phyloP scores from a whole-genome alignment of 768 basidiomycete genomes.

The Mycena filopes region DNA sequence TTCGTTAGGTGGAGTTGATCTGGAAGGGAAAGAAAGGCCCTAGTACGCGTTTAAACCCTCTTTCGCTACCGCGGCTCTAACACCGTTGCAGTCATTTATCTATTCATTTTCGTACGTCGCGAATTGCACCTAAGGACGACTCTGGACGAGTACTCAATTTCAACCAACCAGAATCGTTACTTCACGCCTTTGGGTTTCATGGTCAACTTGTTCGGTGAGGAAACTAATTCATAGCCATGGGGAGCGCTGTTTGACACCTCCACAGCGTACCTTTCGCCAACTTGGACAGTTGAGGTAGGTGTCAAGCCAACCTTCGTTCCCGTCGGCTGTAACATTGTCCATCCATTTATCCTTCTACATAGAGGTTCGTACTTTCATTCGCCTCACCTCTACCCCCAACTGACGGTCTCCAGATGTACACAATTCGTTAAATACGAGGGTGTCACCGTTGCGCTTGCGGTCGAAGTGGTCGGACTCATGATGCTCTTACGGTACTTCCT shows the following conservation, averaged over 20 bases:
- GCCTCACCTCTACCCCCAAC: not conserved
- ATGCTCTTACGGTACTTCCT: slow-evolving; percentile 51
- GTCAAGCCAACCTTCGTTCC: not conserved
- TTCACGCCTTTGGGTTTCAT: slow-evolving; percentile 57
- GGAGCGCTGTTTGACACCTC: not conserved
- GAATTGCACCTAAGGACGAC: too few relatives aligned
- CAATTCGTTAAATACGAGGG: slow-evolving; percentile 47
- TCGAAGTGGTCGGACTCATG: slow-evolving; percentile 51
- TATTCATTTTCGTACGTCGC: slow-evolving; percentile 46
- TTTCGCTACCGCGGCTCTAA: not conserved
- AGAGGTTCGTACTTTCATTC: slow-evolving; percentile 26
- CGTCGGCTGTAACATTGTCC: not conserved
- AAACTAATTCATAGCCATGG: not conserved
- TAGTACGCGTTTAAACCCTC: slow-evolving; percentile 37
- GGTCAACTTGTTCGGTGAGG: slow-evolving; percentile 44
- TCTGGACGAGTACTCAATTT: not conserved
- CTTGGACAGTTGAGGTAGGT: slow-evolving; percentile 35
- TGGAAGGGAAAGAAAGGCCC: slow-evolving; percentile 46
- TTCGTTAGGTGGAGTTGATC: slow-evolving; percentile 41
- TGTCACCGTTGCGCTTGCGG: slow-evolving; percentile 53
- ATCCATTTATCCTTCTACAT: not conserved
- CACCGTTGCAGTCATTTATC: slow-evolving; percentile 39
- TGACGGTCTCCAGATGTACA: slow-evolving; percentile 35
- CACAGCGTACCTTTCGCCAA: slow-evolving; percentile 32
- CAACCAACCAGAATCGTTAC: slow-evolving; percentile 56